Conservation (phyloP, 1,139 yeast species). For the Lizanozyma gosingica region DNA sequence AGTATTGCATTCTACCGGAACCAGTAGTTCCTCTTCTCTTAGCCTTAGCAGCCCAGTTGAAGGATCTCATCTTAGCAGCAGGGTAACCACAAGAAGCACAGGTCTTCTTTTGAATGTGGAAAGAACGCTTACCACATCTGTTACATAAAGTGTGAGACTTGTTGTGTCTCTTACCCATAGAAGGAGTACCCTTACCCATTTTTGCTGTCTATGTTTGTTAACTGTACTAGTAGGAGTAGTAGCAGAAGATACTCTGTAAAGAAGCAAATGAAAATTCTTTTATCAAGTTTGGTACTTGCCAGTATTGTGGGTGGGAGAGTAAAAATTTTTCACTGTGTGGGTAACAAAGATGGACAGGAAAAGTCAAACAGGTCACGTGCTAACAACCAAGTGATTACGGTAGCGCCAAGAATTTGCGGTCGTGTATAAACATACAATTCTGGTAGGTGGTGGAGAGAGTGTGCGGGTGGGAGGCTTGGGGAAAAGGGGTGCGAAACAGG, state of each 20-base stretch:
- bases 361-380: too few species aligned
- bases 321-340: too few species aligned
- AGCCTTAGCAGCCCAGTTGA: conserved; percentile 99
- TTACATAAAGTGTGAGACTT: conserved; percentile 99
- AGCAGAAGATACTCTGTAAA: background rate
- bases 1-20: conserved; percentile 99
- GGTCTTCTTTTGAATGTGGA: conserved; percentile 99
- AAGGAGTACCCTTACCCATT: conserved; percentile 97
- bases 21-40: conserved; percentile 99
- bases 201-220: conserved; percentile 28
- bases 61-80: conserved; percentile 96
- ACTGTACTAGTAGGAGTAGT: background rate
- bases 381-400: too few species aligned
- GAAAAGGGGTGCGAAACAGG: too few species aligned
- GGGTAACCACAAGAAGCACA: conserved; percentile 99
- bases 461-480: too few species aligned
- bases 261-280: background rate
- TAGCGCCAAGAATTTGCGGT: too few species aligned
- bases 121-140: conserved; percentile 99
- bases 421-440: too few species aligned
- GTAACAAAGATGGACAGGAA: too few species aligned
- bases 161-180: conserved; percentile 99
- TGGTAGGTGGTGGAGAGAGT: too few species aligned
- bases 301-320: too few species aligned
- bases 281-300: too few species aligned